Base-by-base conservation (phyloP, 2,329 filamentous ascomycete species). In the Tolypocladium album region DNA sequence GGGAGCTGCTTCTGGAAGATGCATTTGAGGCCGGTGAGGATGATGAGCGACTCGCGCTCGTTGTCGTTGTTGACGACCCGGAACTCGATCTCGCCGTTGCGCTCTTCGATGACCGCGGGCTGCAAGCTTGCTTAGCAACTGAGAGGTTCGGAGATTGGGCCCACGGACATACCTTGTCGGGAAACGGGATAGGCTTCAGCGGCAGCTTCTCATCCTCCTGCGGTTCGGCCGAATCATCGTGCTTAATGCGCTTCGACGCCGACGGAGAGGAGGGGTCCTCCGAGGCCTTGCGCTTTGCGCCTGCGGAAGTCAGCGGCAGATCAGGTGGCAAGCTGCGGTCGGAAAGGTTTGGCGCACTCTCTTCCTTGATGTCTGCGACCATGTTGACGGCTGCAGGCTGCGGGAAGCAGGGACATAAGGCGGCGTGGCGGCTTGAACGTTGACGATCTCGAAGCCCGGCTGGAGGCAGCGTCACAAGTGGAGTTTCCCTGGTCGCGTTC, bases 1-100 rank as follows among this genome's bases (percentile, higher is more conserved):
- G 94, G 94, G 7, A 99, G 81, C 71, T 99, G 94, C 68, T 97
- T 97, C 72, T 99, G 94, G 69, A 99, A 97, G 65, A 99, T 95
- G 71, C 92, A 96, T 72, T 97, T 99, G 59, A 99, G 80, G 17
- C 94, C 94, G 0, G 93, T 97, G 61, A 99, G 81, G 67, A 99
- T 95, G 70, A 97, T 95, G 65, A 92, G 87, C 70, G 90, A 95
- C 69, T 96, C 91, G 64, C 88, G 84, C 43, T 87, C 82, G 68
- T 89, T 89, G 70, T 99, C 94, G 71, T 99, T 99, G 80, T 97
- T 97, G 68, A 99, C 94, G 8, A 97, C 94, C 56, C 92, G 88
- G 73, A 97, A 97, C 73, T 97, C 92, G 67, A 99, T 97, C 65
- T 96, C 90, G 69, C 92, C 92, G 70, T 88, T 89, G 68, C 92